These are phyloP conservation scores for Geopyxis carbonaria DNA, from an alignment of 495 filamentous ascomycete species.

Conservation along the genomic window DNA sequence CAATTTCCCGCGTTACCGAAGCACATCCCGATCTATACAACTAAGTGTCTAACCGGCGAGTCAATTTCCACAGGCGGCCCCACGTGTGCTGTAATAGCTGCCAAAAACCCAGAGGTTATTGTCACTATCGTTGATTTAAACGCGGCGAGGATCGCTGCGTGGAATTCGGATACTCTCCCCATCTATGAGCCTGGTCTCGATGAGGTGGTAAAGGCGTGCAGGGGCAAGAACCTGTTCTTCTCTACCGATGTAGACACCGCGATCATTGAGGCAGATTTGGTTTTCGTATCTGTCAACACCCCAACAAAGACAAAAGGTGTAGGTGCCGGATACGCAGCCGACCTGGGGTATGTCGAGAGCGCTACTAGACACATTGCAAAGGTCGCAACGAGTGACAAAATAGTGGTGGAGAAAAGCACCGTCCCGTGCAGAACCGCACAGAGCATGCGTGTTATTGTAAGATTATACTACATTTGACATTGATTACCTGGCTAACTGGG, in stretches of 20 bases:
- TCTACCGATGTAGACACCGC: constrained; percentile 43
- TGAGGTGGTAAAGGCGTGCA: constrained; percentile 40
- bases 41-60: too few species aligned
- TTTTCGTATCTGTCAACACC: constrained; percentile 68
- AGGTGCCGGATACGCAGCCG: constrained; percentile 54
- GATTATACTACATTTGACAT: constrained; percentile 13
- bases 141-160: constrained; percentile 43
- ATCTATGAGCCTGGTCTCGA: constrained; percentile 60
- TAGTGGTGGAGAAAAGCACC: constrained; percentile 72
- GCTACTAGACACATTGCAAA: constrained; percentile 50
- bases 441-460: constrained; percentile 47
- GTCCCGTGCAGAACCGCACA: constrained; percentile 66
- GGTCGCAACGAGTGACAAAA: constrained; percentile 46
- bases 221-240: constrained; percentile 51
- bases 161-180: constrained; percentile 57
- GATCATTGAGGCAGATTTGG: constrained; percentile 52
- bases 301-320: constrained; percentile 57
- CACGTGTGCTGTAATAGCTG: constrained; percentile 57
- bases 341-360: constrained; percentile 55
- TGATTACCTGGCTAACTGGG: constrained; percentile 1
- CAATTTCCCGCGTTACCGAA: not conserved
- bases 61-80: constrained; percentile 50
- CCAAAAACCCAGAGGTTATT: constrained; percentile 46
- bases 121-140: constrained; percentile 61
- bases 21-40: too few species aligned